Conservation (phyloP, 345 rosid species). For the Theobroma cacao region DNA sequence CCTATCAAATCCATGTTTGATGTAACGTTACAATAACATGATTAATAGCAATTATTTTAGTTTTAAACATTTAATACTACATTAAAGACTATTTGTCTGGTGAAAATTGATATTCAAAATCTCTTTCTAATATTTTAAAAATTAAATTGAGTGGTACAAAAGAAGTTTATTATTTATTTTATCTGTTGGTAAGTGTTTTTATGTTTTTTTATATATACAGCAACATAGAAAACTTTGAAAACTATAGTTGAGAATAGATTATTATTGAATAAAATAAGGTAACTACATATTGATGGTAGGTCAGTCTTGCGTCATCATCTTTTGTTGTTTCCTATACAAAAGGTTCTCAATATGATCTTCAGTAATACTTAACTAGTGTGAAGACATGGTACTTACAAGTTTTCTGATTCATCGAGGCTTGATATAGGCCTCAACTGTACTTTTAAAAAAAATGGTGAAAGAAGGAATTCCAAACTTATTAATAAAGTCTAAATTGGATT, state of each 20-base stretch:
- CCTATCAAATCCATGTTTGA: no score
- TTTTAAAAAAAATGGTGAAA: no score
- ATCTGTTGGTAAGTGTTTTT: no score
- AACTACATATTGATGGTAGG: not conserved
- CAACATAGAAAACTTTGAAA: not conserved
- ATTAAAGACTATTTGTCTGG: not conserved
- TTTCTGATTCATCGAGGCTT: no score
- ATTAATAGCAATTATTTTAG: not conserved
- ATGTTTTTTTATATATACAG: not conserved
- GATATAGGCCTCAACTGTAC: no score
- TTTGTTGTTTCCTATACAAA: not conserved
- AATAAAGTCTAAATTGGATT: no score
- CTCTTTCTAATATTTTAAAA: not conserved
- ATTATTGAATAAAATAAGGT: not conserved
- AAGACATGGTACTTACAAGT: not conserved
- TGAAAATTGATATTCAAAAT: not conserved
- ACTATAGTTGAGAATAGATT: not conserved
- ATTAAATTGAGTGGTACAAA: not conserved
- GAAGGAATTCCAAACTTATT: no score
- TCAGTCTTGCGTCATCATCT: not conserved
- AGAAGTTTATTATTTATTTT: not conserved
- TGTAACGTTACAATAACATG: no score
- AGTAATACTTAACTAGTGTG: not conserved
- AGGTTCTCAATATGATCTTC: not conserved
- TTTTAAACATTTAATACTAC: no score